These are phyloP conservation scores for Detonula confervacea DNA, from an alignment of 352 stramenopile genomes.

Conservation along the genomic window DNA sequence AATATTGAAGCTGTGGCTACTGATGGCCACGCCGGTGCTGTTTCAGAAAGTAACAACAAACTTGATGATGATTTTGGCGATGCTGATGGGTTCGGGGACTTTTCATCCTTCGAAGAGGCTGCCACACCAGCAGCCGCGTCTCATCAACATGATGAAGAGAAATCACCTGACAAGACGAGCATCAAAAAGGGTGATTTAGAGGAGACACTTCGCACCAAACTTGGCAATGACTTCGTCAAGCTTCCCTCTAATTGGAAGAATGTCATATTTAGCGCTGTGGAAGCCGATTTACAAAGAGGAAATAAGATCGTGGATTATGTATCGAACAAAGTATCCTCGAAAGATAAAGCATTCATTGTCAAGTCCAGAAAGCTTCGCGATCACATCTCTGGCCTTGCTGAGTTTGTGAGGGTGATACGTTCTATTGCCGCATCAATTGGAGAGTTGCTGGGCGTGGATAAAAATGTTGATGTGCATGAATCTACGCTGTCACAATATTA, in stretches of 20 bases:
- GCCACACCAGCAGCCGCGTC: not conserved
- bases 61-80: slow-evolving; percentile 19
- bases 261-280: slow-evolving; percentile 35
- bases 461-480: slow-evolving; percentile 37
- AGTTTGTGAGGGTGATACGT: slow-evolving; percentile 68
- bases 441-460: slow-evolving; percentile 66
- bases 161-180: too few relatives aligned
- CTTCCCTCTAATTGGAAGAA: slow-evolving; percentile 34
- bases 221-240: slow-evolving; percentile 7
- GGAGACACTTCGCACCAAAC: slow-evolving; percentile 12
- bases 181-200: slow-evolving; percentile 8
- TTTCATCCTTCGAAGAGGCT: slow-evolving; percentile 40
- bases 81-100: slow-evolving; percentile 51
- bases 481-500: slow-evolving; percentile 56
- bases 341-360: slow-evolving; percentile 38
- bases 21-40: too few relatives aligned
- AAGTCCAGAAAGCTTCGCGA: slow-evolving; percentile 47
- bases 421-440: slow-evolving; percentile 70
- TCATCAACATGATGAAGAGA: slow-evolving; percentile 7
- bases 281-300: slow-evolving; percentile 48
- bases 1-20: too few relatives aligned
- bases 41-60: slow-evolving; percentile 1
- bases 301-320: slow-evolving; percentile 46
- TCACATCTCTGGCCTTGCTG: slow-evolving; percentile 56
- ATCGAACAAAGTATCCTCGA: slow-evolving; percentile 16